Percentiles rank a stretch among this genome's conserved stretches.
Evolutionary conservation across 2,329 filamentous ascomycete genomes (phyloP).

Genomic region (Stachybotrys echinatus): DNA sequence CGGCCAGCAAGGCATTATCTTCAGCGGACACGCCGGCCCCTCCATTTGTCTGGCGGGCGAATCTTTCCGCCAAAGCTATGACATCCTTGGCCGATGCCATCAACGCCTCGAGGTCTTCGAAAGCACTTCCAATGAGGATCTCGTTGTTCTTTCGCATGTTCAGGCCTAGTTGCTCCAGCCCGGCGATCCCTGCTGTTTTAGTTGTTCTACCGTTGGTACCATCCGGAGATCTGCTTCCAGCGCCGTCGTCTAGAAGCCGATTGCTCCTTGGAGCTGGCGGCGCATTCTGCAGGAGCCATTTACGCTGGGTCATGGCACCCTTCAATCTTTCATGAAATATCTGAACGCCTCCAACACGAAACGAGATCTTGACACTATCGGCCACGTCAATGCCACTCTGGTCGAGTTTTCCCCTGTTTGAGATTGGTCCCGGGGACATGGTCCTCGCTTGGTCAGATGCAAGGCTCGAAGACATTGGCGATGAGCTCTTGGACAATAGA

Average conservation of each 20-base stretch:
- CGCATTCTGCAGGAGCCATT: conserved; percentile 89
- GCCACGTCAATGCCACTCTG: conserved; percentile 46
- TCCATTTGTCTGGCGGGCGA: conserved; percentile 63
- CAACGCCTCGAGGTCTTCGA: conserved; percentile 91
- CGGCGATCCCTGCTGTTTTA: conserved; percentile 82
- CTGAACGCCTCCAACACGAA: conserved; percentile 81
- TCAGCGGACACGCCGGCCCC: conserved; percentile 60
- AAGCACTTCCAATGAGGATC: conserved; percentile 84
- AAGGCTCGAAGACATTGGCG: conserved; percentile 24
- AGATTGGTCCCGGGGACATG: conserved; percentile 62
- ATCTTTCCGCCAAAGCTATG: conserved; percentile 83
- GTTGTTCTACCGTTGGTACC: conserved; percentile 24
- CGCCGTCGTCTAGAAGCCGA: conserved; percentile 27
- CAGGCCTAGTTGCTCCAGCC: conserved; percentile 78
- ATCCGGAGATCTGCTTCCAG: conserved; percentile 16
- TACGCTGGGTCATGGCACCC: conserved; percentile 80
- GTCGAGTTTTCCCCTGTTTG: conserved; percentile 11
- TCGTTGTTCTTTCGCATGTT: conserved; percentile 91
- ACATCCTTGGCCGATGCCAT: conserved; percentile 98
- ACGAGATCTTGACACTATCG: conserved; percentile 86
- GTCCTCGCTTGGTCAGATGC: conserved; percentile 39
- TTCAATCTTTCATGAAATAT: conserved; percentile 88
- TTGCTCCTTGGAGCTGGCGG: conserved; percentile 73
- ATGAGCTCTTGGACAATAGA: conserved; percentile 50
- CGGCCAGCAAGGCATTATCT: conserved; percentile 68